Percentiles rank a stretch among this genome's conserved stretches.
These are phyloP conservation scores for Cyphellophora attinorum DNA, from an alignment of 2,329 filamentous ascomycete genomes.

Conservation along the genomic window DNA sequence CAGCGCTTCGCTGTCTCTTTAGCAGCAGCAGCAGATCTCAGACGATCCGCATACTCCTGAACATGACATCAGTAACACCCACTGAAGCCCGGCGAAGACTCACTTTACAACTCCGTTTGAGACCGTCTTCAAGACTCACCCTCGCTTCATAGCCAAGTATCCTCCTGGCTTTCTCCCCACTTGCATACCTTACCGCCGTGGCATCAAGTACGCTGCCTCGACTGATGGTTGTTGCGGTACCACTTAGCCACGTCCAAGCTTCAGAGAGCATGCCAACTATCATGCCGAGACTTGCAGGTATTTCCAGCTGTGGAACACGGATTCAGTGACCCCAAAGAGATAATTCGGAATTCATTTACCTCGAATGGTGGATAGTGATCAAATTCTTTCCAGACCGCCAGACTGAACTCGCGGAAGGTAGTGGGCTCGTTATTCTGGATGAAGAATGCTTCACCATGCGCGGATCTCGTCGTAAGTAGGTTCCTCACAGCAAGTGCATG, in stretches of 20 bases:
- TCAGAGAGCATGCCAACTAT: constrained; percentile 38
- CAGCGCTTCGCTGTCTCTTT: too few species aligned
- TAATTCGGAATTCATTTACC: constrained; percentile 4
- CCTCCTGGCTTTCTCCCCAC: constrained; percentile 39
- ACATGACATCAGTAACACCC: too few species aligned
- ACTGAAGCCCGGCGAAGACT: constrained; percentile 12
- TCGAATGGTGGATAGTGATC: constrained; percentile 40
- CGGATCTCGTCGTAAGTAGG: constrained; percentile 18
- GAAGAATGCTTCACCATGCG: constrained; percentile 24
- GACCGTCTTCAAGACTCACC: constrained; percentile 42
- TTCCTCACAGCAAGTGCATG: constrained; percentile 36
- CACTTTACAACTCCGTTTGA: constrained; percentile 40
- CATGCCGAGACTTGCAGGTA: constrained; percentile 41
- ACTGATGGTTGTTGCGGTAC: constrained; percentile 37
- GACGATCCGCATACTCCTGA: too few species aligned
- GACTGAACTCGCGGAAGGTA: constrained; percentile 33
- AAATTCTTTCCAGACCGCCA: constrained; percentile 38
- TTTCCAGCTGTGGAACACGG: constrained; percentile 26
- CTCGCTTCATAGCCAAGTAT: constrained; percentile 44
- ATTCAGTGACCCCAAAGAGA: background rate
- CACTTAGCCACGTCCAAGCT: constrained; percentile 36
- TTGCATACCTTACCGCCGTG: constrained; percentile 43
- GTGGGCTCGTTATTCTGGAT: constrained; percentile 38
- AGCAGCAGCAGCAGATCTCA: too few species aligned
- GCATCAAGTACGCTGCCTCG: constrained; percentile 48